phyloP scores from a whole-genome alignment of 768 basidiomycete species.

The Cubamyces lactineus region DNA sequence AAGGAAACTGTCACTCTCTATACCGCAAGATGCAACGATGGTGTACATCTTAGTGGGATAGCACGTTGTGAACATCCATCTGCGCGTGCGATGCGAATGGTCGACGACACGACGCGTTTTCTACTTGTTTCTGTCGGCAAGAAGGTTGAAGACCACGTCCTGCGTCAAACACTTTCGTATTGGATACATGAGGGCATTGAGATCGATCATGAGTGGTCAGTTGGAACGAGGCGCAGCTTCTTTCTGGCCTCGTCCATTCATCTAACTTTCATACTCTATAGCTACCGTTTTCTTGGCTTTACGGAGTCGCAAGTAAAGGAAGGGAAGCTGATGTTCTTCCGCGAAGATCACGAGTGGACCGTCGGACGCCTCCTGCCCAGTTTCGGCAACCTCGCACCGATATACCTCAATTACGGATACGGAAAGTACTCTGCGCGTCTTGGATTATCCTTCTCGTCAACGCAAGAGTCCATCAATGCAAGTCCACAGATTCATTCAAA shows the following conservation, averaged over 20 bases:
- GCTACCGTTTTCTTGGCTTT: constrained; percentile 25
- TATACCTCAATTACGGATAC: constrained; percentile 22
- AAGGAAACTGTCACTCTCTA: background rate
- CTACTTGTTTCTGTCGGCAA: constrained; percentile 14
- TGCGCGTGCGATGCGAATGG: constrained; percentile 23
- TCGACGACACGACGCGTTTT: constrained; percentile 24
- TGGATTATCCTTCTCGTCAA: constrained; percentile 27
- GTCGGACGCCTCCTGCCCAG: constrained; percentile 15
- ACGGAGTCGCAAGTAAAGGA: constrained; percentile 25
- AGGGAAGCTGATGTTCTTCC: constrained; percentile 26
- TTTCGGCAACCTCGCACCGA: constrained; percentile 20
- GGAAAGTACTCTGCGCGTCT: constrained; percentile 27
- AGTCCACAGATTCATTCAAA: background rate
- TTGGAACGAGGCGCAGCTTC: constrained; percentile 1
- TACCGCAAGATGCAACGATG: constrained; percentile 11
- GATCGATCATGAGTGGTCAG: constrained; percentile 13
- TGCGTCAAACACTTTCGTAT: constrained; percentile 1
- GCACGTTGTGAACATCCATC: constrained; percentile 12
- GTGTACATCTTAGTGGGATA: background rate
- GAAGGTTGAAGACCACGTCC: background rate
- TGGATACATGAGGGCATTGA: constrained; percentile 19
- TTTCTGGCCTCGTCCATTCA: background rate
- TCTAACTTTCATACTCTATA: constrained; percentile 3
- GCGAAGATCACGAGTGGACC: constrained; percentile 25
- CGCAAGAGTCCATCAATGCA: constrained; percentile 25